Base-by-base conservation (phyloP, 176 grass and related monocot genomes). In the Poa pratensis region DNA sequence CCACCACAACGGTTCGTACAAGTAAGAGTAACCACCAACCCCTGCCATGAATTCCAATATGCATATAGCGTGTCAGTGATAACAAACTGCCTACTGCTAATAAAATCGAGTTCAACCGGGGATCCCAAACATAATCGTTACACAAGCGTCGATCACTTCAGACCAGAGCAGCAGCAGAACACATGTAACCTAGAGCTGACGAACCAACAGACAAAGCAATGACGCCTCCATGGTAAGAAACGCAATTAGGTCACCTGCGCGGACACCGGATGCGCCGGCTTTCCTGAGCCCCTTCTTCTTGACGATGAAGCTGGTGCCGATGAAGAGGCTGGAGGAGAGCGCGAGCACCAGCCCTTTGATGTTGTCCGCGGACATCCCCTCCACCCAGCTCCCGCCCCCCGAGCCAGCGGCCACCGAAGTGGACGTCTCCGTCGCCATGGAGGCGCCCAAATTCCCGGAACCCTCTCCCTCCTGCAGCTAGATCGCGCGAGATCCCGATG, bases 221-320 rank as follows among this genome's bases (percentile, higher is more conserved):
- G 57, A 40, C 78, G 65, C n/a, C 24, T 48, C 45, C 54, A 68
- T 16, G 37, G 16, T n/a, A 73, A 69, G 51, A 54, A 82, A 45
- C 57, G 77, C 3, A 22, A 88, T 59, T 17, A 80, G 61, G 32
- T 87, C 69, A 99, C 96, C 96, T 96, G 96, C 96, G 68, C 94
- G 92, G 23, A 96, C 75, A 50, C 96, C 96, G 28, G 93, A 94
- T 13, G 94, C 90, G 19, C 90, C 91, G 26, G 96, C 96, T 84
- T 96, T 99, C 86, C 95, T 96, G 46, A 99, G 87, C 22, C 96
- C 96, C 86, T 99, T 99, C 88, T 99, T 99, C 93, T 99, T 99
- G 32, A 99, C 94, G 90, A 99, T 99, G 88, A 99, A 99, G 85
- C 96, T 99, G 70, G 91, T 84, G 2, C 96, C 96, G 65, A 99